A percentile compares a stretch with the other conserved stretches of the same genome.
Evolutionary conservation across 73 alveolate species (phyloP).

Genomic region (Paramecium primaurelia): DNA sequence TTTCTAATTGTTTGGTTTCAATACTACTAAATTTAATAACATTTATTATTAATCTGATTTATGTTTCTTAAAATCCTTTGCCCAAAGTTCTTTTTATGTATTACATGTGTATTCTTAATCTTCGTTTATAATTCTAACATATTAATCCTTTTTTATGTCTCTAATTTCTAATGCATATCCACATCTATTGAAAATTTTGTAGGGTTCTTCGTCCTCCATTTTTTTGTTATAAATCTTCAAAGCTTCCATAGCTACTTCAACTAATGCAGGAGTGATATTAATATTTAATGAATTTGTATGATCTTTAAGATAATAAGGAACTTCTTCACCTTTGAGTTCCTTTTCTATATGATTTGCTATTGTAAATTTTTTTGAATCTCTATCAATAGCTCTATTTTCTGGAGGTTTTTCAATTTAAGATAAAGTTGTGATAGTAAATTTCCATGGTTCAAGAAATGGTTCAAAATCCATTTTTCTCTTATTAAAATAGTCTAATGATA

Average conservation of each 20-base stretch:
- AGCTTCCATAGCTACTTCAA: constrained; percentile 61
- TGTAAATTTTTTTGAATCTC: constrained; percentile 8
- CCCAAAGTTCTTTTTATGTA: background rate
- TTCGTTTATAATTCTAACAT: background rate
- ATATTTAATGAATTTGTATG: constrained; percentile 54
- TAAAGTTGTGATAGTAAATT: constrained; percentile 14
- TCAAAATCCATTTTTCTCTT: constrained; percentile 55
- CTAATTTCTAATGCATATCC: constrained; percentile 41
- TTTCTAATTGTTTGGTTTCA: background rate
- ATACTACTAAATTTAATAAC: background rate
- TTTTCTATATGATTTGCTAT: background rate
- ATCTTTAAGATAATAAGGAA: constrained; percentile 51
- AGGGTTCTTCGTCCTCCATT: constrained; percentile 62
- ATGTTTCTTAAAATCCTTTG: background rate
- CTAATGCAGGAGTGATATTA: constrained; percentile 34
- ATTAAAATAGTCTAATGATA: constrained; percentile 50
- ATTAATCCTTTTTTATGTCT: constrained; percentile 38
- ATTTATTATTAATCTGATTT: background rate
- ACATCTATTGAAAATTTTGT: constrained; percentile 43
- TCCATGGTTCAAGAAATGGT: constrained; percentile 57
- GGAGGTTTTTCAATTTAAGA: constrained; percentile 28
- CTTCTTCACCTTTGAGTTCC: constrained; percentile 30
- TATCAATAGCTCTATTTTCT: constrained; percentile 1
- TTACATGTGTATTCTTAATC: background rate
- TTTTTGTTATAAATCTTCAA: constrained; percentile 43